These are phyloP conservation scores for Brachypodium distachyon DNA, from an alignment of 202 grass and related monocot genomes.

Conservation along the genomic window DNA sequence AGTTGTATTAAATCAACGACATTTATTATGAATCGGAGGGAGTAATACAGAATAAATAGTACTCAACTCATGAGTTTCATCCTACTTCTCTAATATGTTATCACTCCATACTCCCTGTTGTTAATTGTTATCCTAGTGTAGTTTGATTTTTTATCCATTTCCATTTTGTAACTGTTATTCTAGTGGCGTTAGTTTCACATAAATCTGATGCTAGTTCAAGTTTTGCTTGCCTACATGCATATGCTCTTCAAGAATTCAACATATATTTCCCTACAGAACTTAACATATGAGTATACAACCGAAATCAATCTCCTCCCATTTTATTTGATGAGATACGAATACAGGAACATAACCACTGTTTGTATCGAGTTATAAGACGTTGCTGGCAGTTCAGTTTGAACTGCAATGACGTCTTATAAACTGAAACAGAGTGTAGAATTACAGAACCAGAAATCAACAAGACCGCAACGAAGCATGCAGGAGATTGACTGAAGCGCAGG, in stretches of 20 bases:
- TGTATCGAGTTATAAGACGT: too few species aligned
- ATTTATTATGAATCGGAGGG: too few species aligned
- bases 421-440: too few species aligned
- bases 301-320: background rate
- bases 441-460: too few species aligned
- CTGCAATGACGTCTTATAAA: too few species aligned
- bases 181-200: background rate
- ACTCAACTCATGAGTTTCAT: background rate
- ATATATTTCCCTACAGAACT: background rate
- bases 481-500: background rate
- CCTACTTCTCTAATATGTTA: background rate
- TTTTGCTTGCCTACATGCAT: background rate
- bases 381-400: too few species aligned
- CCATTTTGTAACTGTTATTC: background rate
- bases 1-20: too few species aligned
- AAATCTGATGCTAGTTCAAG: background rate
- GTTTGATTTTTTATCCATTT: background rate
- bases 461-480: too few species aligned
- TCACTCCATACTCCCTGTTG: background rate
- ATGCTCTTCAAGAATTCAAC: background rate
- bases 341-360: background rate
- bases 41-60: background rate
- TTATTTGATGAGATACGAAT: background rate
- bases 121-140: background rate
- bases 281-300: background rate